phyloP scores from a whole-genome alignment of 345 rosid genomes.

The Camelina laxa region DNA sequence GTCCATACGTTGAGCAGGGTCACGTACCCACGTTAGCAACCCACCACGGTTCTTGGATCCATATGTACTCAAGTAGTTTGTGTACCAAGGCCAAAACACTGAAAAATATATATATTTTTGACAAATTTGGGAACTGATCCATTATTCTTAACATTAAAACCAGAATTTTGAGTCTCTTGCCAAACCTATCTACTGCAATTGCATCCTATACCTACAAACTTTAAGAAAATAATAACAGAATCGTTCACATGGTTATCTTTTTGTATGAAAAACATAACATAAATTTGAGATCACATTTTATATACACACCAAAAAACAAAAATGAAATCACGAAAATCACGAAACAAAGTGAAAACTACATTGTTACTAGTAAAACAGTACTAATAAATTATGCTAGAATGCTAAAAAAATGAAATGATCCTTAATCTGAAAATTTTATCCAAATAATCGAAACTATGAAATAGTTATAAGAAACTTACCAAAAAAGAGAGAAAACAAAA shows the following conservation, averaged over 20 bases:
- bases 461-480: slow-evolving; percentile 22
- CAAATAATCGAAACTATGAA: slow-evolving; percentile 26
- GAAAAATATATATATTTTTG: background rate
- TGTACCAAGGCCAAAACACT: background rate
- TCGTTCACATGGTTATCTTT: background rate
- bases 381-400: background rate
- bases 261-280: background rate
- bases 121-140: background rate
- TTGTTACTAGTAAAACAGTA: background rate
- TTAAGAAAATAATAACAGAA: background rate
- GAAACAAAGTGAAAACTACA: background rate
- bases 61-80: background rate
- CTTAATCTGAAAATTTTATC: slow-evolving; percentile 8
- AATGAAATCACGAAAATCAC: background rate
- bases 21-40: background rate
- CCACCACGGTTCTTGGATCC: background rate
- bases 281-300: background rate
- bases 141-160: background rate
- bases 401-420: background rate
- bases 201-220: background rate
- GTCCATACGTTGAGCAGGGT: too few relatives aligned
- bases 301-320: background rate
- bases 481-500: background rate
- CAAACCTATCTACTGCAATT: too few relatives aligned
- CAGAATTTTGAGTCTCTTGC: slow-evolving; percentile 7